phyloP scores from a whole-genome alignment of 768 basidiomycete genomes.

The Tulasnella sp. region DNA sequence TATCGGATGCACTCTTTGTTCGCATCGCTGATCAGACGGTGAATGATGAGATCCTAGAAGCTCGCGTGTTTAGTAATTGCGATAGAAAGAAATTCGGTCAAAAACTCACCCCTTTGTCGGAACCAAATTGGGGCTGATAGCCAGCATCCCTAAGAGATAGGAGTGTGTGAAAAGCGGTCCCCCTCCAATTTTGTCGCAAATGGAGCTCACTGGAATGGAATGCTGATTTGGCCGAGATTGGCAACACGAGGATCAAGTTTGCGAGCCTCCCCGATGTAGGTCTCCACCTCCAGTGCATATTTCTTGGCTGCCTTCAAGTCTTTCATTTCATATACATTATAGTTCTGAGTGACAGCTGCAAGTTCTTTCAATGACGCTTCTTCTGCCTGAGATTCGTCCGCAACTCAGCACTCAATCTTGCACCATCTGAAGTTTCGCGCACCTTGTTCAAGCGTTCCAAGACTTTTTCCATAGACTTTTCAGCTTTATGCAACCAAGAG shows the following conservation, averaged over 20 bases:
- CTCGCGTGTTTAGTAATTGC: neutral
- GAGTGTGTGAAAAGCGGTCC: neutral
- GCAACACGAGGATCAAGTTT: neutral
- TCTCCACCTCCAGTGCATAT: constrained; percentile 24
- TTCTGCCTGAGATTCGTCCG: constrained; percentile 28
- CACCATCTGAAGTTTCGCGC: neutral
- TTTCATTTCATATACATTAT: constrained; percentile 20
- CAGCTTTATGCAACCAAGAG: constrained; percentile 29
- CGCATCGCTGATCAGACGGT: constrained; percentile 21
- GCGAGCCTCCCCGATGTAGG: constrained; percentile 21
- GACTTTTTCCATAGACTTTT: constrained; percentile 16
- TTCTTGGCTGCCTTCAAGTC: constrained; percentile 29
- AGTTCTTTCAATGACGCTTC: constrained; percentile 18
- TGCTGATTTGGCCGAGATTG: constrained; percentile 23
- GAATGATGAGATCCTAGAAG: constrained; percentile 19
- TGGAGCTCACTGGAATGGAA: constrained; percentile 28
- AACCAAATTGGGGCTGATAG: neutral
- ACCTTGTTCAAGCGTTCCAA: constrained; percentile 29
- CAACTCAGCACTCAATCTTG: neutral
- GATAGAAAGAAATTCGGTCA: neutral
- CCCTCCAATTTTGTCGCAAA: neutral
- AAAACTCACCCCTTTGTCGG: constrained; percentile 17
- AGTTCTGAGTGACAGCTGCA: neutral
- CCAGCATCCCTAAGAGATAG: neutral
- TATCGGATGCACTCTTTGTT: constrained; percentile 20